phyloP scores from a whole-genome alignment of 257 asterid species.

The Nemophila menziesii region DNA sequence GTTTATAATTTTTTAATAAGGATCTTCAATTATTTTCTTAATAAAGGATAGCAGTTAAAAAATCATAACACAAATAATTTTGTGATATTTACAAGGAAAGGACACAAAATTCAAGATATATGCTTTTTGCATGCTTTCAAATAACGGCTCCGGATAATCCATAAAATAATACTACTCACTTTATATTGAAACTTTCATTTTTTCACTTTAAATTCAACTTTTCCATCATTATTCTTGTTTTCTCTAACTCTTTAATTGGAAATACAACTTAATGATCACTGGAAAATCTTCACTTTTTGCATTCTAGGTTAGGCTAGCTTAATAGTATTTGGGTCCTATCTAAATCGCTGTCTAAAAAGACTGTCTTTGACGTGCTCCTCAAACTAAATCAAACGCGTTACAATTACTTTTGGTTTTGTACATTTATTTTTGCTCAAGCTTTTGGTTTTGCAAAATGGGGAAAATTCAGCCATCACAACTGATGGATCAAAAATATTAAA shows the following conservation, averaged over 20 bases:
- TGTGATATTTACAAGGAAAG: constrained; percentile 33
- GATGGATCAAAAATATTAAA: too few relatives aligned
- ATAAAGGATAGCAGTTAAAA: not conserved
- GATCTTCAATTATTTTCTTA: too few relatives aligned
- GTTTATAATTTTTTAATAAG: too few relatives aligned
- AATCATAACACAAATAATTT: constrained; percentile 25
- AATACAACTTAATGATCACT: constrained; percentile 10
- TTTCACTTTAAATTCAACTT: constrained; percentile 11
- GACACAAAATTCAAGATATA: constrained; percentile 29
- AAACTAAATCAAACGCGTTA: not conserved
- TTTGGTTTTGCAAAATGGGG: too few relatives aligned
- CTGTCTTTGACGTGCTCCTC: constrained; percentile 7
- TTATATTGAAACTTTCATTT: too few relatives aligned
- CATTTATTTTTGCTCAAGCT: too few relatives aligned
- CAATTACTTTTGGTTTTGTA: not conserved
- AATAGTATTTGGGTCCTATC: constrained; percentile 4
- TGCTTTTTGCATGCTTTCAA: constrained; percentile 11
- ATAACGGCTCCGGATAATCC: constrained; percentile 34
- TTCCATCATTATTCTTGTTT: constrained; percentile 7
- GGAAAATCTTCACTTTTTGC: constrained; percentile 13
- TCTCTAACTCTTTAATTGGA: constrained; percentile 1
- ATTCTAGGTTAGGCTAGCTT: not conserved
- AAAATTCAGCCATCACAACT: too few relatives aligned
- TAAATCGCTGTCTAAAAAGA: constrained; percentile 5
- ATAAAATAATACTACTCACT: constrained; percentile 5